phyloP scores from a whole-genome alignment of 2,329 filamentous ascomycete species.

The Fusarium duplospermum region DNA sequence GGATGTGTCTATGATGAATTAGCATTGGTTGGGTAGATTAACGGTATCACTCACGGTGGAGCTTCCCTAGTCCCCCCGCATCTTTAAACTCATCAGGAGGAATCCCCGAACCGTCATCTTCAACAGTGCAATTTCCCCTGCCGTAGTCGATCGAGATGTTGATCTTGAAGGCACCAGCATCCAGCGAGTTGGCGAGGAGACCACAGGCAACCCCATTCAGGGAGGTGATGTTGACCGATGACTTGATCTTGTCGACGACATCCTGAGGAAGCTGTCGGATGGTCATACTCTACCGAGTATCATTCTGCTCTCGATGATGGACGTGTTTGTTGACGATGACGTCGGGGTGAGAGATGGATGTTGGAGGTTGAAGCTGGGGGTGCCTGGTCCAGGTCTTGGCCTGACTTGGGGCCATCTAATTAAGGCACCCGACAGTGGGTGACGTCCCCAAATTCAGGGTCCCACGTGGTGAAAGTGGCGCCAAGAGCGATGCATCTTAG shows the following conservation, averaged over 20 bases:
- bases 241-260: conserved; percentile 83
- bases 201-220: conserved; percentile 78
- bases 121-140: conserved; percentile 80
- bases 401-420: conserved; percentile 26
- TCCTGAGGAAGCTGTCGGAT: conserved; percentile 78
- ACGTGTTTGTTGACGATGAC: conserved; percentile 19
- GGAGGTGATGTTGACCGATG: conserved; percentile 82
- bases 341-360: conserved; percentile 12
- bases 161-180: conserved; percentile 78
- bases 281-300: conserved; percentile 58
- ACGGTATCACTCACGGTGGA: conserved; percentile 69
- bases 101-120: conserved; percentile 89
- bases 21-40: not conserved
- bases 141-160: conserved; percentile 78
- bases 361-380: conserved; percentile 15
- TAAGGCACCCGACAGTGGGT: conserved; percentile 32
- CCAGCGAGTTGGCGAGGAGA: conserved; percentile 85
- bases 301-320: conserved; percentile 24
- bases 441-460: conserved; percentile 36
- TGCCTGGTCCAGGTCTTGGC: conserved; percentile 3
- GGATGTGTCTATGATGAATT: conserved; percentile 75
- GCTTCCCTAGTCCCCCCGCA: conserved; percentile 76
- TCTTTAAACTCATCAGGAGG: conserved; percentile 76
- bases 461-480: conserved; percentile 37
- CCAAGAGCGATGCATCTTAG: conserved; percentile 34